These are phyloP conservation scores for Elongisporangium anandrum DNA, from an alignment of 352 stramenopile species.

Conservation along the genomic window DNA sequence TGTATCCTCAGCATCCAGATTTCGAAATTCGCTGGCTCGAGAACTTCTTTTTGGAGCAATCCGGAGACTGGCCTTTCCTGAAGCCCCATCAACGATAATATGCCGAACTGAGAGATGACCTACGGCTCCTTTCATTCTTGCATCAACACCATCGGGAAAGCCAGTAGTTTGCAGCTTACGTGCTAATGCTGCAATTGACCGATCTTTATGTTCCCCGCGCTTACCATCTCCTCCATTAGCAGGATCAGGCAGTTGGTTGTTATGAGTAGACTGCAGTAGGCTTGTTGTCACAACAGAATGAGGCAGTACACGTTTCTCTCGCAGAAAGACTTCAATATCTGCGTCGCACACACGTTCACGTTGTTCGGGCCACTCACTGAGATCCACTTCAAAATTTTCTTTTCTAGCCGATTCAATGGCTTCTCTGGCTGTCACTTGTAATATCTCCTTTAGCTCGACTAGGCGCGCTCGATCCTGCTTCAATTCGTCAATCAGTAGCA, in stretches of 20 bases:
- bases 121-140: background rate
- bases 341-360: slow-evolving; percentile 72
- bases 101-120: slow-evolving; percentile 4
- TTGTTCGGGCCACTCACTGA: slow-evolving; percentile 87
- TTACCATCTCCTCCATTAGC: background rate
- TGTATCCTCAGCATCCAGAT: slow-evolving; percentile 43
- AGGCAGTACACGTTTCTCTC: slow-evolving; percentile 42
- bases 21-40: slow-evolving; percentile 4
- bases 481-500: slow-evolving; percentile 73
- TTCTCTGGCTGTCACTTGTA: slow-evolving; percentile 12
- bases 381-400: slow-evolving; percentile 41
- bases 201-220: slow-evolving; percentile 17
- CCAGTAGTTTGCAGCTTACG: slow-evolving; percentile 16
- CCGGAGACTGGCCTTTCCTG: background rate
- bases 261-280: slow-evolving; percentile 1
- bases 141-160: background rate
- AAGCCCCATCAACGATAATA: slow-evolving; percentile 6
- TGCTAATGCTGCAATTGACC: slow-evolving; percentile 24
- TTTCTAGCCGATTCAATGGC: background rate
- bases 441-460: slow-evolving; percentile 32
- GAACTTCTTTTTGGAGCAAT: background rate
- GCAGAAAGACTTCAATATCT: slow-evolving; percentile 72
- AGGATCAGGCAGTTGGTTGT: background rate
- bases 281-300: slow-evolving; percentile 18
- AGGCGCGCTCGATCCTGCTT: slow-evolving; percentile 49